phyloP scores from a whole-genome alignment of 441 rosid species.

The Cnidoscolus chayamansa region DNA sequence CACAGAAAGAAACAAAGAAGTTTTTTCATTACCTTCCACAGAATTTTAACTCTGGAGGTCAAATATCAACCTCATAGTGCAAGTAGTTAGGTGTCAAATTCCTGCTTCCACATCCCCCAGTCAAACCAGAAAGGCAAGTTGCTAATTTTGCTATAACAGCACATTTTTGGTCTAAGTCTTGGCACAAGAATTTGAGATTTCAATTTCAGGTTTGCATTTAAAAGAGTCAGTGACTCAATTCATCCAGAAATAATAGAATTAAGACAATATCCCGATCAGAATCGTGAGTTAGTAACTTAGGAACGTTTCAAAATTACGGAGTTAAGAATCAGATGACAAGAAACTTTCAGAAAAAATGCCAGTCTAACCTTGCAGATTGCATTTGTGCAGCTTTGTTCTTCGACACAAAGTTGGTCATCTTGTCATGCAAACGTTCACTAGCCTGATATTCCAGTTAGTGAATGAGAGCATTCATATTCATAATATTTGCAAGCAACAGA shows the following conservation, averaged over 20 bases:
- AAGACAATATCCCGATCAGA: not conserved
- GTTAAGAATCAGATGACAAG: slow-evolving; percentile 3
- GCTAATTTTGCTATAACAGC: not conserved
- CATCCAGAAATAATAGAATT: not conserved
- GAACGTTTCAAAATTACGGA: slow-evolving; percentile 6
- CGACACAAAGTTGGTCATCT: slow-evolving; percentile 67
- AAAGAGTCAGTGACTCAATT: not conserved
- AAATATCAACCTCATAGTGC: not conserved
- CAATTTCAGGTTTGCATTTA: not conserved
- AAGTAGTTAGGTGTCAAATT: not conserved
- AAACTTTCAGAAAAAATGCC: slow-evolving; percentile 9
- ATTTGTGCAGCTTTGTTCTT: slow-evolving; percentile 98
- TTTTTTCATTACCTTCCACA: not conserved
- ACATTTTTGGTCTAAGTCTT: not conserved
- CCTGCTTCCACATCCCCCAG: too few relatives aligned
- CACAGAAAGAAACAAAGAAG: too few relatives aligned
- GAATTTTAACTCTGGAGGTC: not conserved
- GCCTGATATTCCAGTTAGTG: slow-evolving; percentile 52
- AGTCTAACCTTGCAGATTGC: slow-evolving; percentile 71
- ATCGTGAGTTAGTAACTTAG: not conserved
- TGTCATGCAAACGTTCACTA: slow-evolving; percentile 87
- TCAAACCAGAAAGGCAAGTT: not conserved
- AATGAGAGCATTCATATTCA: slow-evolving; percentile 24
- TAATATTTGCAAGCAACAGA: slow-evolving; percentile 7
- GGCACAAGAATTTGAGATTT: not conserved